Base-by-base conservation (phyloP, 1,284 basidiomycete species). In the Heliocybe sulcata region DNA sequence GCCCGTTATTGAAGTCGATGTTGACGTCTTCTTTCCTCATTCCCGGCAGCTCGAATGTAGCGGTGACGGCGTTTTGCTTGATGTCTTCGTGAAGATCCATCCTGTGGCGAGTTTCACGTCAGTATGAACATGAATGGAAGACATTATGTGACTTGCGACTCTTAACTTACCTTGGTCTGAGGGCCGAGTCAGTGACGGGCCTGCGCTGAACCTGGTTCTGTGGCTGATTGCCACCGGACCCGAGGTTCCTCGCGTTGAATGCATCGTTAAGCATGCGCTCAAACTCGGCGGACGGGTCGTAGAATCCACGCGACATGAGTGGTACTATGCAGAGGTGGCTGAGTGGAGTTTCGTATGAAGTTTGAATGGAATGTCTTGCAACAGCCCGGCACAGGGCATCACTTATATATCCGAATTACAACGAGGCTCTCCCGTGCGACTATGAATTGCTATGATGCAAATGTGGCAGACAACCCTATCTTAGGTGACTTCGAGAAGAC, bases 41-140 rank as follows among this genome's bases (percentile, higher is more conserved):
- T 3, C 76, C 76, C 0, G 77, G 76, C 2, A 79, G 63, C 61
- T 79, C 75, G 58, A 78, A 70, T 0, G 69, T 64, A 14, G 71
- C 72, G 2, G 67, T 72, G 27, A 76, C 65, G 16, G 60, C 59
- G 53, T 75, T 73, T 27, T 61, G 50, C 14, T 72, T 65, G 9
- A 61, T 55, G 53, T 71, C 63, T 56, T 74, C 72, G 52, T 58
- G 33, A 47, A 61, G 20, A 60, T 77, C 75, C 42, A 77, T 59
- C 54, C 62, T 64, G 20, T 47, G 11, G 4, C 10, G 25, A 31
- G 12, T 10, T 29, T 19, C 31, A 11, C 11, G 25, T 31, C 19
- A 29, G 11, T 14, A 33, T 52, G 11, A 12, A 52, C 14, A 20
- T 3, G 6, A 8, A 3, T 10, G 12, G 16, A 29, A 35, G 9